These are phyloP conservation scores for Termitomyces sp. DNA, from an alignment of 768 basidiomycete genomes.

Conservation along the genomic window DNA sequence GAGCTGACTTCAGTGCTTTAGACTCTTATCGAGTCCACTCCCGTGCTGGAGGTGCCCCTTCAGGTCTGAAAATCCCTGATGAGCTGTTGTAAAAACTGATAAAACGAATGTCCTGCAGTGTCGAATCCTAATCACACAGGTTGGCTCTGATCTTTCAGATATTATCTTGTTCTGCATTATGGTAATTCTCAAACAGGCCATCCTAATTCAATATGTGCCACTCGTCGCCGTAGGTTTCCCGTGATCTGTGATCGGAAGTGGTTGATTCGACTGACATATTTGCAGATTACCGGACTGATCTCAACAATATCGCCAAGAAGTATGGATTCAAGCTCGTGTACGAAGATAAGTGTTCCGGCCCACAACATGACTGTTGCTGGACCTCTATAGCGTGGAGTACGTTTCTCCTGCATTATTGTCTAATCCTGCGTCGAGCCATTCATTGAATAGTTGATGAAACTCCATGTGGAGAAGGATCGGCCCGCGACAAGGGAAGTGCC, in stretches of 20 bases:
- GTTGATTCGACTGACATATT: background rate
- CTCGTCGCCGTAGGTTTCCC: background rate
- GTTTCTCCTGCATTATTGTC: background rate
- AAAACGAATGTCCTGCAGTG: background rate
- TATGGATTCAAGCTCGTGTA: constrained; percentile 1
- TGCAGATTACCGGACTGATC: constrained; percentile 8
- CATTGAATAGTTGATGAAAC: constrained; percentile 1
- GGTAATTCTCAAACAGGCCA: background rate
- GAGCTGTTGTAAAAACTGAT: background rate
- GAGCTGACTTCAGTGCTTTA: background rate
- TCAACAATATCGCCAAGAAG: constrained; percentile 9
- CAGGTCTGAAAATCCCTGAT: background rate
- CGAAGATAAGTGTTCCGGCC: background rate
- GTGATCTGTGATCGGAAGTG: background rate
- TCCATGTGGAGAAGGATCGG: background rate
- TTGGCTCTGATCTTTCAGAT: background rate
- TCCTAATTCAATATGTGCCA: no score
- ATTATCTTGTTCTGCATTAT: background rate
- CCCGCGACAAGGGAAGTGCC: constrained; percentile 4
- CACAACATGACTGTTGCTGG: constrained; percentile 5
- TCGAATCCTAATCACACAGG: background rate
- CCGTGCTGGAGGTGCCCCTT: background rate
- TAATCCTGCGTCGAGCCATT: background rate
- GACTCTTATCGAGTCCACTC: background rate
- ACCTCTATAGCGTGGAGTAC: background rate